Evolutionary conservation across 179 eudicot species (phyloP).

Genomic region (Amaranthus tricolor): DNA sequence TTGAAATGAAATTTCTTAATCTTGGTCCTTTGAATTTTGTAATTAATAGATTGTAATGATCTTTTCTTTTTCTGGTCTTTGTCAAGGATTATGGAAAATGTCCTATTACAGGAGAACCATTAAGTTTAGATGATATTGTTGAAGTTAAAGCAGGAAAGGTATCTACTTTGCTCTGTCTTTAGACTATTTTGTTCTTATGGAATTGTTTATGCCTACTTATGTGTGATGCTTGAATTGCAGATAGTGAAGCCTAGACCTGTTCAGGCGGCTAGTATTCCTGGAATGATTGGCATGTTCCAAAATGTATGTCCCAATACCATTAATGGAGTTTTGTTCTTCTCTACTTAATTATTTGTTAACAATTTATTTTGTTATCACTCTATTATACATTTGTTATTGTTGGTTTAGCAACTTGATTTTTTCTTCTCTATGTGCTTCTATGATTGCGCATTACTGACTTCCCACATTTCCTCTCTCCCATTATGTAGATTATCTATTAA

Average conservation of each 20-base stretch:
- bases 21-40: too few relatives aligned
- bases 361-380: background rate
- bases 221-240: slow-evolving; percentile 48
- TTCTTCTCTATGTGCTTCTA: background rate
- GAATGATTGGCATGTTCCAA: slow-evolving; percentile 99
- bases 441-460: too few relatives aligned
- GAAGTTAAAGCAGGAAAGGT: slow-evolving; percentile 93
- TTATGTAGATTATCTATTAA: too few relatives aligned
- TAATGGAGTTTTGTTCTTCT: background rate
- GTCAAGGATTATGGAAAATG: slow-evolving; percentile 90
- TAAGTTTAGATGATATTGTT: slow-evolving; percentile 77
- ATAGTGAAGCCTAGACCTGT: slow-evolving; percentile 95
- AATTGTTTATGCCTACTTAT: background rate
- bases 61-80: background rate
- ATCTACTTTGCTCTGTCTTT: slow-evolving; percentile 4
- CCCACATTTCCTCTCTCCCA: too few relatives aligned
- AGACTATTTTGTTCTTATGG: background rate
- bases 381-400: too few relatives aligned
- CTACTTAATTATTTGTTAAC: background rate
- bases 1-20: too few relatives aligned
- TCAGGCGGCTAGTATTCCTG: slow-evolving; percentile 98
- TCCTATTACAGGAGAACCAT: slow-evolving; percentile 85
- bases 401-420: background rate
- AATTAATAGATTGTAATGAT: background rate
- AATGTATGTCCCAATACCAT: slow-evolving; percentile 50